Percentiles rank a stretch among this genome's conserved stretches.
These are phyloP conservation scores for Fusarium udum DNA, from an alignment of 2,329 filamentous ascomycete species.

Conservation along the genomic window DNA sequence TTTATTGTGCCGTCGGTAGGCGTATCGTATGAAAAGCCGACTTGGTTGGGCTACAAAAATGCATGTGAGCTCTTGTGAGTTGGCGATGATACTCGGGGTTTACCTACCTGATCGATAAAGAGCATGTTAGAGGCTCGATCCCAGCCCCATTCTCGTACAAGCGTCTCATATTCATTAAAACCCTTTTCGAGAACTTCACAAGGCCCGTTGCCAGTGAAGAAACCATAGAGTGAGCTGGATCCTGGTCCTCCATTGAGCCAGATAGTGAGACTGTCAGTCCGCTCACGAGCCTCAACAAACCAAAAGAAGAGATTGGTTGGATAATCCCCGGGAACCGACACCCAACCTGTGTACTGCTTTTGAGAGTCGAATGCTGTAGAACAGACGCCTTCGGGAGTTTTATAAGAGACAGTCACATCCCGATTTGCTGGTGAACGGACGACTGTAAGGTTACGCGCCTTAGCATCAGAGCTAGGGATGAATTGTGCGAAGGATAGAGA, in stretches of 20 bases:
- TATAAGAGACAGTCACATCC: constrained; percentile 75
- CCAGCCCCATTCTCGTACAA: constrained; percentile 71
- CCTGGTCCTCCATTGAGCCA: constrained; percentile 77
- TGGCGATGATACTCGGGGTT: background rate
- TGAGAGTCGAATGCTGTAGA: constrained; percentile 71
- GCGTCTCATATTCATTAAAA: constrained; percentile 61
- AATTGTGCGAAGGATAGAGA: constrained; percentile 47
- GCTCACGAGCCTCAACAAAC: constrained; percentile 58
- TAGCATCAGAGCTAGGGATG: constrained; percentile 42
- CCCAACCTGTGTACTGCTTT: constrained; percentile 77
- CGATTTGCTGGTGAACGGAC: constrained; percentile 70
- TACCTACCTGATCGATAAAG: constrained; percentile 64
- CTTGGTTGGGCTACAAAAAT: constrained; percentile 69
- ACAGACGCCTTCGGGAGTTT: constrained; percentile 68
- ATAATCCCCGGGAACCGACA: constrained; percentile 66
- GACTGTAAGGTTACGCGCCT: constrained; percentile 58
- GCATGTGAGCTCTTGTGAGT: constrained; percentile 12
- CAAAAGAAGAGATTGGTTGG: constrained; percentile 63
- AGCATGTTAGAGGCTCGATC: constrained; percentile 65
- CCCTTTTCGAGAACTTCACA: constrained; percentile 61
- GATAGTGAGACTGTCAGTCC: constrained; percentile 59
- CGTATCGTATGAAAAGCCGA: constrained; percentile 74
- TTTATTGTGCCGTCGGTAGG: constrained; percentile 68
- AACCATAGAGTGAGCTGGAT: constrained; percentile 69
- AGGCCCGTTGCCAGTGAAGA: constrained; percentile 69